Evolutionary conservation across 2,329 filamentous ascomycete species (phyloP).

Genomic region (Cladobotryum mycophilum): DNA sequence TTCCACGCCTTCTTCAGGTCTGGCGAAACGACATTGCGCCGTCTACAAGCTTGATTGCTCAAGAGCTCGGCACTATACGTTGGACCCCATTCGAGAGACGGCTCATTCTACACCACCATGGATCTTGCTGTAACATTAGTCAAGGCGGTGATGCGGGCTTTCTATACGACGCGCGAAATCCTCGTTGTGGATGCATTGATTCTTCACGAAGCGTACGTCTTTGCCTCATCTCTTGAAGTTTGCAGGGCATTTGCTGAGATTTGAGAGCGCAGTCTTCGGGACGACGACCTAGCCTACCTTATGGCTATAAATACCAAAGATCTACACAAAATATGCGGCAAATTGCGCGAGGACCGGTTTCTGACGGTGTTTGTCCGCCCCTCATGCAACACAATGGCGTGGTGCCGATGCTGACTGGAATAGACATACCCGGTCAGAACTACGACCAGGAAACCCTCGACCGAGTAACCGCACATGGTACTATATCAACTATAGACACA

Average conservation of each 20-base stretch:
- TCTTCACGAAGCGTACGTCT: constrained; percentile 67
- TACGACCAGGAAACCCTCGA: constrained; percentile 73
- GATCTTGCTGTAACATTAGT: constrained; percentile 67
- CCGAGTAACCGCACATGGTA: constrained; percentile 89
- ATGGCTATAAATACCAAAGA: constrained; percentile 89
- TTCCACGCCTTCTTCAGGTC: too few species aligned
- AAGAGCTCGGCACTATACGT: too few species aligned
- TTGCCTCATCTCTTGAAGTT: background rate
- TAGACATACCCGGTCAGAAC: constrained; percentile 59
- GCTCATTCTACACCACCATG: constrained; percentile 27
- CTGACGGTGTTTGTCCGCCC: constrained; percentile 60
- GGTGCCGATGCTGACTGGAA: constrained; percentile 37
- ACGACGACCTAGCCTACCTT: constrained; percentile 80
- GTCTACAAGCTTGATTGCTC: too few species aligned
- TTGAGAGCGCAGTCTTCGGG: constrained; percentile 71
- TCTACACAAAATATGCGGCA: constrained; percentile 81
- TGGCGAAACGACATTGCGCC: too few species aligned
- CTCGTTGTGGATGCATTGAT: constrained; percentile 82
- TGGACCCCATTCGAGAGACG: background rate
- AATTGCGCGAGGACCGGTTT: constrained; percentile 79
- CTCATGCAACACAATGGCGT: background rate
- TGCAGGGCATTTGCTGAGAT: constrained; percentile 57
- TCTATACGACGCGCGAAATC: constrained; percentile 80
- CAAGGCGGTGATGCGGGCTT: constrained; percentile 77
- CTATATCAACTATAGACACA: constrained; percentile 90